These are phyloP conservation scores for Haematococcus lacustris DNA, from an alignment of 139 green algal genomes.

Conservation along the genomic window DNA sequence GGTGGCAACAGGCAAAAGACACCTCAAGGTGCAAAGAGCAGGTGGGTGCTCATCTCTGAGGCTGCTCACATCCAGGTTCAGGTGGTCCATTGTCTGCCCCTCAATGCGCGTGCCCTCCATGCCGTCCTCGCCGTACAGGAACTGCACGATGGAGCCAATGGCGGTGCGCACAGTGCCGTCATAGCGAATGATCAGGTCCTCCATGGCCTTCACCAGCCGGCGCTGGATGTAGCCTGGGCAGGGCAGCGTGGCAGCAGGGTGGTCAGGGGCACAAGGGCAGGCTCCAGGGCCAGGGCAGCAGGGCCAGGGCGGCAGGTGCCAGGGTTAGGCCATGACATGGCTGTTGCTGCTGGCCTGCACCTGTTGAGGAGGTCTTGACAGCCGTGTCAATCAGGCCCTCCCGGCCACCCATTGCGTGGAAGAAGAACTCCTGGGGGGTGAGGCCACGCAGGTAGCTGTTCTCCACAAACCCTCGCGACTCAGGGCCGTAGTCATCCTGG, in stretches of 20 bases:
- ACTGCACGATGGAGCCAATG: constrained; percentile 87
- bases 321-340: too few relatives aligned
- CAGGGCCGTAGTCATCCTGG: constrained; percentile 90
- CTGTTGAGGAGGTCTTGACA: constrained; percentile 95
- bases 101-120: constrained; percentile 95
- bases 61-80: constrained; percentile 45
- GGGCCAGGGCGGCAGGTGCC: too few relatives aligned
- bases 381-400: constrained; percentile 99
- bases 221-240: constrained; percentile 69
- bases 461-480: constrained; percentile 94
- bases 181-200: constrained; percentile 95
- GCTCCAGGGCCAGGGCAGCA: too few relatives aligned
- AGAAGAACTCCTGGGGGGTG: constrained; percentile 98
- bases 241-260: too few relatives aligned
- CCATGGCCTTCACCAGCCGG: constrained; percentile 97
- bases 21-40: constrained; percentile 48
- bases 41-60: too few relatives aligned
- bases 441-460: constrained; percentile 96
- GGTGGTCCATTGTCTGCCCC: constrained; percentile 75
- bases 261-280: too few relatives aligned
- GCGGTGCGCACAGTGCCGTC: constrained; percentile 92
- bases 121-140: constrained; percentile 98
- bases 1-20: too few relatives aligned
- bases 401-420: constrained; percentile 98
- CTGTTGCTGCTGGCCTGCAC: too few relatives aligned